Base-by-base conservation (phyloP, 1,139 yeast species). In the Sugiyamaella xylanicola region DNA sequence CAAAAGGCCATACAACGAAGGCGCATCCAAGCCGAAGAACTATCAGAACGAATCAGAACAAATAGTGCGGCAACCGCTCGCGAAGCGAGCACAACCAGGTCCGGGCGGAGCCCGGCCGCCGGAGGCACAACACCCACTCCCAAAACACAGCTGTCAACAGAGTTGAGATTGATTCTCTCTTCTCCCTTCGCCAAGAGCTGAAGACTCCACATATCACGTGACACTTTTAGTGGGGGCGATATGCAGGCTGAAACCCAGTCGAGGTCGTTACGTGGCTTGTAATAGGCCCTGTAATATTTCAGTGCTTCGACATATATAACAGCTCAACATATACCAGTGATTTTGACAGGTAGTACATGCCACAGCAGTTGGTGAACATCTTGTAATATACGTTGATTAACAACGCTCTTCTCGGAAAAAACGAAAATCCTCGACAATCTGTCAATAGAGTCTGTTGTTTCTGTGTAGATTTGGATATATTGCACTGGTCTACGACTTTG, bases 191-290 rank as follows among this genome's bases (percentile, higher is more conserved):
- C n/a, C n/a, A n/a, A n/a, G n/a, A n/a, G n/a, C n/a, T n/a, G n/a
- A n/a, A n/a, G n/a, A n/a, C n/a, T n/a, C n/a, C n/a, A 25, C 15
- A 32, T 4, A 32, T 41, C 29, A 41, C 27, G 45, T 41, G 45
- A 41, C 15, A 32, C 4, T 8, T 8, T 13, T 15, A 32, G 50
- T 46, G 42, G 29, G 36, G 27, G 29, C 13, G 22, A 32, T 27
- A 20, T 27, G 50, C 15, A 36, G 5, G 37, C 27, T 15, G 29
- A 20, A n/a, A 17, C 11, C 11, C 19, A 13, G 21, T 21, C 25
- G 42, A 19, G 43, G 36, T 36, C 50, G 50, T 36, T 46, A 46
- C 50, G 50, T 46, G 50, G 50, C 50, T 46, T 46, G 41, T 21
- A n/a, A 29, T 9, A 20, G 21, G 41, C 50, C 48, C 48, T 45